Evolutionary conservation across 2,329 filamentous ascomycete genomes (phyloP), one percentile per base, ranked within the genome.

Genomic region (Colletotrichum acutatum): DNA sequence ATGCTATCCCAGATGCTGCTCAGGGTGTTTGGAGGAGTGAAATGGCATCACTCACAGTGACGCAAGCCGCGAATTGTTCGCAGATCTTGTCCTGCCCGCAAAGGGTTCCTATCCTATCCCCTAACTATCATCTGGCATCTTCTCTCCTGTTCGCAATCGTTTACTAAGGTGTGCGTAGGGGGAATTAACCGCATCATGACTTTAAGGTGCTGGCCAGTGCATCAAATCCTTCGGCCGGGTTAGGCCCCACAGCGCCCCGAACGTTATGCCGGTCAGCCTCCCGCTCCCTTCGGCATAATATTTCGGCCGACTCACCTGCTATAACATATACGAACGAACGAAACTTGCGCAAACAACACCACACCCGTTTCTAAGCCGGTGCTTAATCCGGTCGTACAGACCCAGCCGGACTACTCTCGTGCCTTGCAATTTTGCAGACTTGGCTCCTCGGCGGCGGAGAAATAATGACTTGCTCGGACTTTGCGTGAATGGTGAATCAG

Each of bases 261-360:
- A n/a, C 34, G 22, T 34, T 52, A 60, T 32, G 54, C 59, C 30
- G 26, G 8, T 56, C 56, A 72, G 58, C n/a, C 59, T 26, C 49
- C 32, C 24, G 53, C 24, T 42, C 24, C 60, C 56, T 61, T 65
- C 71, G 71, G 71, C 34, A 32, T 24, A 24, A 73, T 26, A 70
- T 9, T 72, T 71, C 66, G 54, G 42, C 71, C 71, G 71, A 42
- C 26, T 11, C 16, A 32, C 49, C 66, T 42, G 46, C 62, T 28
- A 42, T 3, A 2, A 24, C 19, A 14, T 9, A 16, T 34, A 19
- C 16, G 22, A 7, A 16, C 7, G 2, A 14, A 42, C 7, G 2
- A 42, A 37, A 8, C 22, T 26, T 42, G 37, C 37, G 37, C 8
- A 28, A 9, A n/a, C 12, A 14, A 5, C 34, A 14, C 4, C 9